These are phyloP conservation scores for Neckera pumila DNA, from an alignment of 225 moss, liverwort and hornwort genomes.

Conservation along the genomic window DNA sequence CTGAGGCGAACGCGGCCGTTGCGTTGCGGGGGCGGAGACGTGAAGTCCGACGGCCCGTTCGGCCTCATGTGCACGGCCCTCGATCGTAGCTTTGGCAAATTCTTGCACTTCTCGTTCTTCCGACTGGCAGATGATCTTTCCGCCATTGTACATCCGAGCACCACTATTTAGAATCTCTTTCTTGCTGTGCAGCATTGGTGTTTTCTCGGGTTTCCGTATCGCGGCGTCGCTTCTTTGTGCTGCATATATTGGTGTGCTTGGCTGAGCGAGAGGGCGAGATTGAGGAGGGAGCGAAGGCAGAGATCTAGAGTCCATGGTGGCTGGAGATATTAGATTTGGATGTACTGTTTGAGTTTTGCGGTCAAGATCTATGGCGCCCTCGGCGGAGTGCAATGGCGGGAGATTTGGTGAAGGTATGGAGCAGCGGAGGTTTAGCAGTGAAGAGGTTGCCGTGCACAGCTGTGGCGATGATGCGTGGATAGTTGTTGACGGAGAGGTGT, in stretches of 20 bases:
- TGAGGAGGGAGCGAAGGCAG: background rate
- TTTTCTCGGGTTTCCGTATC: background rate
- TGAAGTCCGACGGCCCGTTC: background rate
- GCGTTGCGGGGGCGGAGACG: background rate
- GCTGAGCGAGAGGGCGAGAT: background rate
- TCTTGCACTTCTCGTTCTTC: background rate
- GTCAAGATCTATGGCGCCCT: slow-evolving; percentile 8
- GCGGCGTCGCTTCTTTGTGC: background rate
- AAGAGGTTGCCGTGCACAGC: slow-evolving; percentile 24
- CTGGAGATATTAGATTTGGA: background rate
- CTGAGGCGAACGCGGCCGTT: background rate
- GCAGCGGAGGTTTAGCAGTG: background rate
- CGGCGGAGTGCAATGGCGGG: background rate
- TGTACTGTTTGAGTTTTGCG: background rate
- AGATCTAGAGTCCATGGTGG: background rate
- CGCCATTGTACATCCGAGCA: background rate
- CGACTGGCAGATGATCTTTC: background rate
- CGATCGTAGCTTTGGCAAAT: background rate
- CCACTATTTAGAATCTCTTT: background rate
- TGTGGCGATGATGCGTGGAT: slow-evolving; percentile 24
- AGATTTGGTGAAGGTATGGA: background rate
- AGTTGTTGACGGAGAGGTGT: slow-evolving; percentile 49
- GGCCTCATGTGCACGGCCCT: background rate
- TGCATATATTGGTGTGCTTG: background rate
- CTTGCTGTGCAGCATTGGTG: background rate